Evolutionary conservation across 371 early-diverging fungal genomes (phyloP).

Genomic region (Mucor irregularis): DNA sequence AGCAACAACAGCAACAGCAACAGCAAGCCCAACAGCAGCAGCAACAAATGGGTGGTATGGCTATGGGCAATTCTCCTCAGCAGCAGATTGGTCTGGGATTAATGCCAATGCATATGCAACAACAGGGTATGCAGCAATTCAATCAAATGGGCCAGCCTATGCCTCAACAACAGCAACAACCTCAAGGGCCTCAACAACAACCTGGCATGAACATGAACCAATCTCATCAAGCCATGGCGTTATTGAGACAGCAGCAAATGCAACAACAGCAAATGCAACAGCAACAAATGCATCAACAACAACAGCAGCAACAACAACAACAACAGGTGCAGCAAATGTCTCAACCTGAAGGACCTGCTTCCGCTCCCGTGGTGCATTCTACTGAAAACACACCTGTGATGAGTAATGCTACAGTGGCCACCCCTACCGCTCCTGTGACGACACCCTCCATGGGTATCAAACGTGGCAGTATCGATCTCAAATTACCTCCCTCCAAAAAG

Average conservation of each 20-base stretch:
- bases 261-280: conserved; percentile 20
- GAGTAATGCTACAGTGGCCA: conserved; percentile 1
- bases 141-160: not conserved
- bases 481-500: conserved; percentile 42
- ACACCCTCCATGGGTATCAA: conserved; percentile 24
- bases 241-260: conserved; percentile 20
- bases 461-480: conserved; percentile 45
- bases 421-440: not conserved
- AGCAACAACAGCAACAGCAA: conserved; percentile 16
- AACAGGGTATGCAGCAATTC: conserved; percentile 6
- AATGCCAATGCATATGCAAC: conserved; percentile 13
- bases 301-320: conserved; percentile 5
- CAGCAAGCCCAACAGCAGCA: conserved; percentile 15
- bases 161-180: not conserved
- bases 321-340: conserved; percentile 24
- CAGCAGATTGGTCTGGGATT: conserved; percentile 2
- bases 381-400: conserved; percentile 9
- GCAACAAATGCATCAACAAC: conserved; percentile 17
- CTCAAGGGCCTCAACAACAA: not conserved
- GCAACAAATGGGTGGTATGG: conserved; percentile 18
- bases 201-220: conserved; percentile 7
- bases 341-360: not conserved
- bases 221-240: conserved; percentile 16
- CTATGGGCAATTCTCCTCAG: conserved; percentile 5
- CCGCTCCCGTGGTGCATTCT: not conserved